Percentiles rank a stretch among this genome's conserved stretches.
phyloP scores from a whole-genome alignment of 371 early-diverging fungal genomes.

The Rhizomucor miehei region DNA sequence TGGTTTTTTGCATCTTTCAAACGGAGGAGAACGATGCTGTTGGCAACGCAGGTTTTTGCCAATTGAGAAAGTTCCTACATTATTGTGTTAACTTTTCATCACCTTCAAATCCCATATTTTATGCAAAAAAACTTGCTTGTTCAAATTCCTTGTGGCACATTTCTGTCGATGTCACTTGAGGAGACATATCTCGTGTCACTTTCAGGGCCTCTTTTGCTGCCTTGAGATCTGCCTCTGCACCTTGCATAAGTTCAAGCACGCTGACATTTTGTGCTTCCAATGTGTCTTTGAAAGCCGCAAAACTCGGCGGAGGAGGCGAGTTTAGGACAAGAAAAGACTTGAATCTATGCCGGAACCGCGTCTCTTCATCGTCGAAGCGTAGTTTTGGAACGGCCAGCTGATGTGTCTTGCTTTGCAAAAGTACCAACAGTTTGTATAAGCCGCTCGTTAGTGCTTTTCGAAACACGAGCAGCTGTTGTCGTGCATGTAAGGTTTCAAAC shows the following conservation, averaged over 20 bases:
- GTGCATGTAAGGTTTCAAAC: neutral
- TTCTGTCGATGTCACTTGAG: slow-evolving; percentile 32
- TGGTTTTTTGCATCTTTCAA: slow-evolving; percentile 17
- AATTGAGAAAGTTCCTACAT: neutral
- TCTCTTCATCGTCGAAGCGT: slow-evolving; percentile 53
- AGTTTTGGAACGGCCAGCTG: slow-evolving; percentile 36
- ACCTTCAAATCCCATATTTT: neutral
- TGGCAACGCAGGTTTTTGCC: slow-evolving; percentile 9
- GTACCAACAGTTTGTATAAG: slow-evolving; percentile 29
- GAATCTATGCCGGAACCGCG: slow-evolving; percentile 60
- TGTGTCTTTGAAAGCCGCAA: slow-evolving; percentile 25
- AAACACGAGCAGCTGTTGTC: slow-evolving; percentile 11
- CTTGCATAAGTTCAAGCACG: slow-evolving; percentile 20
- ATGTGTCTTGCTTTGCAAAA: slow-evolving; percentile 29
- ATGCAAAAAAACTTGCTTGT: slow-evolving; percentile 27
- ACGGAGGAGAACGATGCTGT: slow-evolving; percentile 19
- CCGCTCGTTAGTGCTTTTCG: slow-evolving; percentile 25
- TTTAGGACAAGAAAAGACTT: slow-evolving; percentile 48
- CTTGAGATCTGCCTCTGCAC: slow-evolving; percentile 19
- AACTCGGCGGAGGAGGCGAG: slow-evolving; percentile 47
- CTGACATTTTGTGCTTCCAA: slow-evolving; percentile 26
- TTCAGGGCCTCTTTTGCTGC: slow-evolving; percentile 35
- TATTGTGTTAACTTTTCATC: neutral
- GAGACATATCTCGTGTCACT: slow-evolving; percentile 12
- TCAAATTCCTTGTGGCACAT: slow-evolving; percentile 42